Percentiles rank a stretch among this genome's conserved stretches.
phyloP scores from a whole-genome alignment of 768 basidiomycete species.

The Lactarius akahatsu region DNA sequence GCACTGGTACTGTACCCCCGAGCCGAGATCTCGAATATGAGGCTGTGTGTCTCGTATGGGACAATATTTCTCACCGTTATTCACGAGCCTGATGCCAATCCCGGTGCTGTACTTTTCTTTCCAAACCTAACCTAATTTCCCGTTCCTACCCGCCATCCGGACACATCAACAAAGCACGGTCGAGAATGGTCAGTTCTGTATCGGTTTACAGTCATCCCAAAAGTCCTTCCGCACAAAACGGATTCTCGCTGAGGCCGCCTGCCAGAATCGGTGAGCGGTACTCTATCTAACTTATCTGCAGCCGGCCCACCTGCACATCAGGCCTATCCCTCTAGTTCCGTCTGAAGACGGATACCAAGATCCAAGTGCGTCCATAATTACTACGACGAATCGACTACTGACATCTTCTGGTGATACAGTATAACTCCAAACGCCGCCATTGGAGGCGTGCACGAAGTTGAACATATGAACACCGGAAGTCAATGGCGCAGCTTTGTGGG shows the following conservation, averaged over 20 bases:
- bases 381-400: neutral
- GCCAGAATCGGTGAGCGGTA: constrained; percentile 35
- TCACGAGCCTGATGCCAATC: too few species aligned
- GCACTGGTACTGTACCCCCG: too few species aligned
- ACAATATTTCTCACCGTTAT: neutral
- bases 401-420: constrained; percentile 43
- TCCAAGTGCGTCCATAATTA: constrained; percentile 54
- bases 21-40: too few species aligned
- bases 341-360: constrained; percentile 93
- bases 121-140: neutral
- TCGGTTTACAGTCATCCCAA: neutral
- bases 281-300: neutral
- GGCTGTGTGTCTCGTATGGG: neutral
- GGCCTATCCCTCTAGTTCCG: constrained; percentile 96
- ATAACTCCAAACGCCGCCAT: constrained; percentile 72
- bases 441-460: constrained; percentile 76
- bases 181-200: neutral
- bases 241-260: neutral
- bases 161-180: neutral
- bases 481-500: neutral
- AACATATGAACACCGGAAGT: constrained; percentile 39
- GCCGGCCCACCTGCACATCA: neutral
- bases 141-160: neutral
- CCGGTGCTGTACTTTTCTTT: neutral
- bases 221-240: neutral